Conservation (phyloP, 2,329 filamentous ascomycete species). For the Apiospora hydei region DNA sequence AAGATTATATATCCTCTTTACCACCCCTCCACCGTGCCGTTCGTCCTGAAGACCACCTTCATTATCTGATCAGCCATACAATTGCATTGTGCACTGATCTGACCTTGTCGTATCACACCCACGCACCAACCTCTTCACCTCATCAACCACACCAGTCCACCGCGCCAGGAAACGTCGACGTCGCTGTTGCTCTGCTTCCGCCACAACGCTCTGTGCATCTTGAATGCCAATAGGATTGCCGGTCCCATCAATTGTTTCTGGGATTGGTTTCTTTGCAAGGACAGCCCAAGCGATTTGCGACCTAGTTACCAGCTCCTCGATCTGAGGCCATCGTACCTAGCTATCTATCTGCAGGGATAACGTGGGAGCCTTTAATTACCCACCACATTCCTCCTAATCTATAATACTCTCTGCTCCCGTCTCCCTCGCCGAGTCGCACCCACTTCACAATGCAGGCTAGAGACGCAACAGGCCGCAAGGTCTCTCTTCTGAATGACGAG, state of each 20-base stretch:
- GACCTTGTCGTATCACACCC: neutral
- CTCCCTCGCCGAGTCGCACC: conserved; percentile 26
- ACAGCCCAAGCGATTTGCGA: too few relatives aligned
- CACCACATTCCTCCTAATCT: neutral
- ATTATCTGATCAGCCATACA: neutral
- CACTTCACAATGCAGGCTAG: conserved; percentile 57
- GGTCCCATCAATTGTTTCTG: neutral
- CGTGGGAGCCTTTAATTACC: neutral
- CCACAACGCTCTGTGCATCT: neutral
- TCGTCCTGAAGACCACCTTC: neutral
- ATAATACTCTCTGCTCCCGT: neutral
- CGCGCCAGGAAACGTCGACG: neutral
- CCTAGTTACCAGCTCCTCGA: neutral
- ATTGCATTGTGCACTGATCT: neutral
- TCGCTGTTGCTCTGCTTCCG: neutral
- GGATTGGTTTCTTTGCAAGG: too few relatives aligned
- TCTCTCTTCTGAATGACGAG: conserved; percentile 68
- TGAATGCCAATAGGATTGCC: neutral
- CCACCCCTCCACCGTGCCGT: neutral
- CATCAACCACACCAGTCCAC: neutral
- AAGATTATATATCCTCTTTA: conserved; percentile 3
- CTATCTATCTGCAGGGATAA: conserved; percentile 4
- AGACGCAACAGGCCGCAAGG: conserved; percentile 63
- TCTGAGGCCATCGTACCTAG: neutral
- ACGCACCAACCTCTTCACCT: neutral